phyloP scores from a whole-genome alignment of 2,329 filamentous ascomycete species.

The Cordyceps fumosorosea region DNA sequence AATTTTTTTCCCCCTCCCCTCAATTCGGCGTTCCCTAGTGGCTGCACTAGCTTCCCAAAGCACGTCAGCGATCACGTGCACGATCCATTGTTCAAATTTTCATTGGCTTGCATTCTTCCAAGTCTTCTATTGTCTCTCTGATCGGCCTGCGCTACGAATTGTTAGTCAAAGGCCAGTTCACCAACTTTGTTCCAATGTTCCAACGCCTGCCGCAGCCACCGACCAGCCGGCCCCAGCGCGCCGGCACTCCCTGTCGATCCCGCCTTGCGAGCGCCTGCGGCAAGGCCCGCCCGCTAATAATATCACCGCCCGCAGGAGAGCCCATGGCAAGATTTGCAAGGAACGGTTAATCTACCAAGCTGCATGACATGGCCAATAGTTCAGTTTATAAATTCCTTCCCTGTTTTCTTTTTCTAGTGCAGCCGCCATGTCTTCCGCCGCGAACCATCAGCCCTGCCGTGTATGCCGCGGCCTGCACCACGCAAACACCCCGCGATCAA shows the following conservation, averaged over 20 bases:
- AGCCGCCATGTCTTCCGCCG: background rate
- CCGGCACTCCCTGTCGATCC: background rate
- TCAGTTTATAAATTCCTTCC: background rate
- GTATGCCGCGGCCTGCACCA: background rate
- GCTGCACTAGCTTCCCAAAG: background rate
- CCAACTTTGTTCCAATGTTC: background rate
- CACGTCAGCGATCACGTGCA: conserved; percentile 10
- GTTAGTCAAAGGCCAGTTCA: too few species aligned
- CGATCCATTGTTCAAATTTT: background rate
- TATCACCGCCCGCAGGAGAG: background rate
- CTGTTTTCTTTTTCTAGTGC: background rate
- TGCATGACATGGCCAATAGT: background rate
- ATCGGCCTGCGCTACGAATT: too few species aligned
- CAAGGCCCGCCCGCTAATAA: conserved; percentile 9
- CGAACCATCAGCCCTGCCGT: background rate
- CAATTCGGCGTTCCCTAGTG: background rate
- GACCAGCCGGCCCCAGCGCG: background rate
- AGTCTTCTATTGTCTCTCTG: background rate
- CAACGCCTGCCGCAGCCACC: background rate
- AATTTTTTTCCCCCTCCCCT: background rate
- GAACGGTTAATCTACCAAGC: background rate
- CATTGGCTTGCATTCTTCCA: background rate
- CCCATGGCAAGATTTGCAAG: background rate
- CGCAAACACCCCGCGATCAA: background rate
- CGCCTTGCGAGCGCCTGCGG: background rate